Evolutionary conservation across 2,329 filamentous ascomycete genomes (phyloP).

Genomic region (Exophiala lecanii-corni): DNA sequence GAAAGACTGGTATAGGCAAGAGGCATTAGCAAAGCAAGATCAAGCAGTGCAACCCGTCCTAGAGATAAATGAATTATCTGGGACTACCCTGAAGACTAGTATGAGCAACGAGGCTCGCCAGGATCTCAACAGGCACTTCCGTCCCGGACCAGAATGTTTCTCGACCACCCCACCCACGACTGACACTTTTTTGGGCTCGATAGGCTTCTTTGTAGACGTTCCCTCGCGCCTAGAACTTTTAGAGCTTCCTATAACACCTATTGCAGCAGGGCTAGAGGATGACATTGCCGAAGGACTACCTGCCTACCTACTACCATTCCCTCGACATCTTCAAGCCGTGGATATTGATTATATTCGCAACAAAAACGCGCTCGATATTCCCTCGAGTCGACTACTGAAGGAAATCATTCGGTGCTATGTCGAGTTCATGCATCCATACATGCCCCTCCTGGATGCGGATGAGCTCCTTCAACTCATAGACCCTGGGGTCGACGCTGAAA

Average conservation of each 20-base stretch:
- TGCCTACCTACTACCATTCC: slow-evolving; percentile 73
- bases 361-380: slow-evolving; percentile 71
- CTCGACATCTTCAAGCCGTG: slow-evolving; percentile 68
- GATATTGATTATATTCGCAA: slow-evolving; percentile 76
- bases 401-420: slow-evolving; percentile 78
- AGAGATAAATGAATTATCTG: no score
- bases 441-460: slow-evolving; percentile 73
- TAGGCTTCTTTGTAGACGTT: not conserved
- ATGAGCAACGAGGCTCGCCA: no score
- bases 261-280: not conserved
- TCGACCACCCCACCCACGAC: no score
- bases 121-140: no score
- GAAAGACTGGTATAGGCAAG: not conserved
- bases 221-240: not conserved
- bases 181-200: no score
- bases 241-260: not conserved
- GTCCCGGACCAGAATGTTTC: no score
- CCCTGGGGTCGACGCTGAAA: slow-evolving; percentile 54
- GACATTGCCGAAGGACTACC: slow-evolving; percentile 37
- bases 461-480: slow-evolving; percentile 46
- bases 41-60: no score
- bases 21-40: not conserved
- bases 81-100: no score
- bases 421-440: slow-evolving; percentile 87
- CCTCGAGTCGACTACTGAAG: slow-evolving; percentile 64